Evolutionary conservation across 805 yeast species (phyloP).

Genomic region (Wickerhamiella kurtzmanii): DNA sequence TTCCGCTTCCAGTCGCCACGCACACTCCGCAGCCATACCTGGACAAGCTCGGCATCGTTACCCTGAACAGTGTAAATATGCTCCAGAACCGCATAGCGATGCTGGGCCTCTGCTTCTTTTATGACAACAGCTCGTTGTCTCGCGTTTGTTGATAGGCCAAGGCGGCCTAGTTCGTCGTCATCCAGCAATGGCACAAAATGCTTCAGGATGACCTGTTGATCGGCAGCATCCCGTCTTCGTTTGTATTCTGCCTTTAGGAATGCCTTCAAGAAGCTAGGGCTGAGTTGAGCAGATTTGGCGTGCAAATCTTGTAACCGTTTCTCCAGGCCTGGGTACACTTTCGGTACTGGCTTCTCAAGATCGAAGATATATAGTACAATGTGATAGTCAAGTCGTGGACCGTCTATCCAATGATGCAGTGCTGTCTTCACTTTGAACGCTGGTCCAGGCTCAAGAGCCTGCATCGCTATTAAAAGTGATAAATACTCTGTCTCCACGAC

Average conservation of each 20-base stretch:
- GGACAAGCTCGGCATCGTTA: slow-evolving; percentile 9
- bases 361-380: slow-evolving; percentile 23
- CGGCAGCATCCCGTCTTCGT: slow-evolving; percentile 4
- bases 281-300: neutral
- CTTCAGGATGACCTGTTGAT: neutral
- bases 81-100: slow-evolving; percentile 10
- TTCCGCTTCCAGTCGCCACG: slow-evolving; percentile 1
- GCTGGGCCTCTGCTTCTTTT: slow-evolving; percentile 1
- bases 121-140: slow-evolving; percentile 1
- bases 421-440: slow-evolving; percentile 15
- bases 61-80: slow-evolving; percentile 8
- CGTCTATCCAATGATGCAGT: slow-evolving; percentile 27
- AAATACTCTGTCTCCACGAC: slow-evolving; percentile 30
- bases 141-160: slow-evolving; percentile 7
- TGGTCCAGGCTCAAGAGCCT: neutral
- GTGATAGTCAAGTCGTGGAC: slow-evolving; percentile 25
- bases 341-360: slow-evolving; percentile 14
- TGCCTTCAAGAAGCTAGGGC: slow-evolving; percentile 3
- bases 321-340: slow-evolving; percentile 25
- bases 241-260: slow-evolving; percentile 8
- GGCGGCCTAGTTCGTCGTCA: slow-evolving; percentile 8
- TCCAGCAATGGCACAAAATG: slow-evolving; percentile 5
- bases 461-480: slow-evolving; percentile 26
- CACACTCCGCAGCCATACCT: slow-evolving; percentile 16
- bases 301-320: slow-evolving; percentile 7